A percentile compares a stretch with the other conserved stretches of the same genome.
Conservation (phyloP, 192 early-diverging fungal species). For the Anaeromyces robustus region DNA sequence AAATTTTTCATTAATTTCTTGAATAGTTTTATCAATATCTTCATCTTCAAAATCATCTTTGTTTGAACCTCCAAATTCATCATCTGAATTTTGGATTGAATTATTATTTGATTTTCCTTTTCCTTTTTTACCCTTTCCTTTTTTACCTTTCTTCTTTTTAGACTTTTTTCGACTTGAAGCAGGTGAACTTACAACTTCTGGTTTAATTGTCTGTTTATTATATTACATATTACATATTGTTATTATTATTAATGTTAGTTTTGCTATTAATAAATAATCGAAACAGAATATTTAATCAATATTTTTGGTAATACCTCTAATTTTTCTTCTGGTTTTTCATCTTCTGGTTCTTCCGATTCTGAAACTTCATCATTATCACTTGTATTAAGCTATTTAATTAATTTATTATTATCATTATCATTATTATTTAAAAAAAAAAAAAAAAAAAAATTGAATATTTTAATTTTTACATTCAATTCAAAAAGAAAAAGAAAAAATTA, state of each 20-base stretch:
- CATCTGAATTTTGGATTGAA: neutral
- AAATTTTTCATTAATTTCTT: constrained; percentile 41
- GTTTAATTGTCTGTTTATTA: neutral
- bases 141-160: constrained; percentile 1
- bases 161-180: constrained; percentile 3
- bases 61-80: constrained; percentile 2
- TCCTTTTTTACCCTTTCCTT: constrained; percentile 7
- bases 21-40: constrained; percentile 48
- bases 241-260: too few relatives aligned
- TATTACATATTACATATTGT: too few relatives aligned
- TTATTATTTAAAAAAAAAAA: too few relatives aligned
- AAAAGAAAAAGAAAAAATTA: neutral
- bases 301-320: constrained; percentile 7
- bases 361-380: constrained; percentile 22
- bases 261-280: too few relatives aligned
- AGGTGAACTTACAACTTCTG: neutral
- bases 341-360: constrained; percentile 1
- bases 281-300: too few relatives aligned
- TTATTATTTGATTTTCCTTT: neutral
- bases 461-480: neutral
- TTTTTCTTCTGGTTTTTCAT: constrained; percentile 9
- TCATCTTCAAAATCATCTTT: constrained; percentile 36
- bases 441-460: too few relatives aligned
- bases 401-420: too few relatives aligned
- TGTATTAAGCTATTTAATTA: constrained; percentile 23